Base-by-base conservation (phyloP, 1,284 basidiomycete genomes). In the Sporisorium sorghi region DNA sequence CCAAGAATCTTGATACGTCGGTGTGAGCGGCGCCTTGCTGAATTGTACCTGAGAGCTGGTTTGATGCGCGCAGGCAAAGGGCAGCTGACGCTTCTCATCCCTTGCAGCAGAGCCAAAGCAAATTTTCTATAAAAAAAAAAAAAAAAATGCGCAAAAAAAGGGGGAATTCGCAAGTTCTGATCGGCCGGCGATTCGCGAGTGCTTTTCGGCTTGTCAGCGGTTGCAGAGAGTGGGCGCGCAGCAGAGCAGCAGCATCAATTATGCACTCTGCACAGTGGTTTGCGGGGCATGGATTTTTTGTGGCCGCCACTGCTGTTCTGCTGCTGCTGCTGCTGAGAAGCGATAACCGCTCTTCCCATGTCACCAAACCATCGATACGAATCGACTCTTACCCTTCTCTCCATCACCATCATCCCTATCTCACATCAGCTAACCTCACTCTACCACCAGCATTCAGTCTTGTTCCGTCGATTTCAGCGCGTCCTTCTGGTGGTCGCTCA, bases 1-100 rank as follows among this genome's bases (percentile, higher is more conserved):
- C 55, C 46, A 57, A 57, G 55, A 49, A 49, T 42, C 47, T 49
- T 30, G 37, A 30, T 14, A 14, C 42, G 55, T 44, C 46, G 28
- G 46, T 48, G n/a, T 17, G 44, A 30, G 28, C 28, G 28, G 28
- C 28, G 28, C 28, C 28, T 30, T 17, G 23, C 8, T 14, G 24
- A 44, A 9, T 26, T 24, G 14, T n/a, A 28, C 8, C 26, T 46
- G 33, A 6, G 10, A n/a, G 33, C 35, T 5, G 5, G 5, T 37
- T 37, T 17, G 35, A 17, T 4, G 15, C 35, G n/a, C 35, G 15
- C 35, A 8, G 35, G 35, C 17, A 37, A 17, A 4, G 35, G 15
- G n/a, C 15, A 12, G 33, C 15, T n/a, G 35, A 37, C 4, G 15
- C 5, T 30, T 6, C 12, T 37, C 17, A n/a, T 40, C 37, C n/a